phyloP scores from a whole-genome alignment of 495 filamentous ascomycete species.

The Trichodelitschia bisporula region DNA sequence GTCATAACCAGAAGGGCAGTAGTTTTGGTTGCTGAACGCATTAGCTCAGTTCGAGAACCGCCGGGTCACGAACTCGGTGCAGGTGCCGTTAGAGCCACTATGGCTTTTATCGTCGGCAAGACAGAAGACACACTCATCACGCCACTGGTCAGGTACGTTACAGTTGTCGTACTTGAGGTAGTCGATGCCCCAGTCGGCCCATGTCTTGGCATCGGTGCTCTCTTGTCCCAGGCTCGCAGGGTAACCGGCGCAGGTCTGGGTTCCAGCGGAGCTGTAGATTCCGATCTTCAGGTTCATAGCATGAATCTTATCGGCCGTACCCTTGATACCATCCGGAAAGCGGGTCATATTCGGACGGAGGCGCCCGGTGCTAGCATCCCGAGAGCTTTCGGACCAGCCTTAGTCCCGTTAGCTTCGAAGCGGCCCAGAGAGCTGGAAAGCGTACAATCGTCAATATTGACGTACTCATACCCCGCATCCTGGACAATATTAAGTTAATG shows the following conservation, averaged over 20 bases:
- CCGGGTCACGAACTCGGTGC: no score
- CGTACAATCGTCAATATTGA: slow-evolving; percentile 15
- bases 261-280: slow-evolving; percentile 24
- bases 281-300: slow-evolving; percentile 14
- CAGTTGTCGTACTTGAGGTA: slow-evolving; percentile 62
- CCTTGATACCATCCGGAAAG: slow-evolving; percentile 13
- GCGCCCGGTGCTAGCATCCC: slow-evolving; percentile 14
- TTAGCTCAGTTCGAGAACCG: no score
- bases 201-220: slow-evolving; percentile 31
- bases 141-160: slow-evolving; percentile 20
- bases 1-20: slow-evolving; percentile 25
- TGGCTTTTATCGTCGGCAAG: slow-evolving; percentile 2
- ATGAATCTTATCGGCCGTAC: slow-evolving; percentile 11
- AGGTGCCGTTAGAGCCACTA: slow-evolving; percentile 7
- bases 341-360: slow-evolving; percentile 25
- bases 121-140: slow-evolving; percentile 17
- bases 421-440: no score
- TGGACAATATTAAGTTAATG: background rate
- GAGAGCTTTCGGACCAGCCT: slow-evolving; percentile 11
- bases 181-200: slow-evolving; percentile 41
- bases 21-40: background rate
- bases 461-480: slow-evolving; percentile 14
- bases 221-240: slow-evolving; percentile 37
- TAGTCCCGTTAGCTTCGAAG: no score
- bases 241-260: slow-evolving; percentile 36